Percentiles rank a stretch among this genome's conserved stretches.
phyloP scores from a whole-genome alignment of 2,329 filamentous ascomycete genomes.

The Nigrospora osmanthi region DNA sequence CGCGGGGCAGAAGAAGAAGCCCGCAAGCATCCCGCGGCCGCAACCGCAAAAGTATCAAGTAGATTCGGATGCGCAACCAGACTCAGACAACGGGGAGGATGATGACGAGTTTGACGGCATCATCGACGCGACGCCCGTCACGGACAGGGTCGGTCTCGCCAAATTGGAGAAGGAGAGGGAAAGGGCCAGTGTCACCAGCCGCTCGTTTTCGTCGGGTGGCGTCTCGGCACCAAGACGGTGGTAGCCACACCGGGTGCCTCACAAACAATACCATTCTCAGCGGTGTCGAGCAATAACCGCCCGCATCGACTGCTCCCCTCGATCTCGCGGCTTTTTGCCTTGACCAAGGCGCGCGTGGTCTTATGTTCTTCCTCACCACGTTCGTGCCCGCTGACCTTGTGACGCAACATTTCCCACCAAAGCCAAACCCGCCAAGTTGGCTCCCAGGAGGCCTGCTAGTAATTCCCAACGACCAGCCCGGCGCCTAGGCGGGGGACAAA shows the following conservation, averaged over 20 bases:
- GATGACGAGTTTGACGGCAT: constrained; percentile 76
- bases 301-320: too few relatives aligned
- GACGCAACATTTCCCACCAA: too few relatives aligned
- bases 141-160: constrained; percentile 67
- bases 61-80: constrained; percentile 62
- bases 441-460: too few relatives aligned
- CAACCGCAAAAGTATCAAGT: constrained; percentile 39
- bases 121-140: constrained; percentile 83
- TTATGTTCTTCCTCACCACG: too few relatives aligned
- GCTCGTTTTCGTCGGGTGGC: constrained; percentile 41
- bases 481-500: too few relatives aligned
- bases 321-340: too few relatives aligned
- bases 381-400: too few relatives aligned
- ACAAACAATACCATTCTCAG: too few relatives aligned
- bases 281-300: too few relatives aligned
- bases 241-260: constrained; percentile 14
- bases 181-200: constrained; percentile 36
- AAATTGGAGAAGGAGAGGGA: constrained; percentile 49
- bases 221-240: constrained; percentile 41
- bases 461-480: too few relatives aligned
- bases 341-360: too few relatives aligned
- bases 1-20: constrained; percentile 42
- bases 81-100: constrained; percentile 55
- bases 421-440: too few relatives aligned
- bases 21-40: constrained; percentile 55